phyloP scores from a whole-genome alignment of 306 rosid genomes.

The Medicago ruthenica region DNA sequence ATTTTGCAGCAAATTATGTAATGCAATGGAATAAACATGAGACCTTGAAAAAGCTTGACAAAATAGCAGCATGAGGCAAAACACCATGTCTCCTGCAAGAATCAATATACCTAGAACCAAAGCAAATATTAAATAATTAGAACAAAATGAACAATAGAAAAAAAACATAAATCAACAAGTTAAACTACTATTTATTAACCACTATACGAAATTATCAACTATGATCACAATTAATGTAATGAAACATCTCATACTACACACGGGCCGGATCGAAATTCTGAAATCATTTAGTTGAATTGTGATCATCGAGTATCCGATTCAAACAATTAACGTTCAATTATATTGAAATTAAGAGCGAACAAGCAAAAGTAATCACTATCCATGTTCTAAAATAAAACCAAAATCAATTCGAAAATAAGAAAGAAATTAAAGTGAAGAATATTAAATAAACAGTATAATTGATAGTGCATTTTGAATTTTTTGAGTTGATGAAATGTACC shows the following conservation, averaged over 20 bases:
- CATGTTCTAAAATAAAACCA: conserved; percentile 9
- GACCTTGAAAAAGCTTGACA: conserved; percentile 70
- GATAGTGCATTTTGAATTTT: conserved; percentile 1
- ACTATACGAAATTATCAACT: conserved; percentile 11
- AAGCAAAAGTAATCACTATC: conserved; percentile 28
- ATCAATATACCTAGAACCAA: conserved; percentile 66
- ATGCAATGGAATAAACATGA: conserved; percentile 42
- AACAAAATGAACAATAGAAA: background rate
- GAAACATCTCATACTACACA: background rate
- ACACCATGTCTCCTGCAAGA: conserved; percentile 72
- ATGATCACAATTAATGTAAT: conserved; percentile 17
- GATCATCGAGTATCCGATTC: conserved; percentile 24
- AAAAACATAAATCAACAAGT: conserved; percentile 10
- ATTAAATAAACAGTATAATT: background rate
- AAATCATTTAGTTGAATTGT: background rate
- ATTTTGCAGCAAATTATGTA: conserved; percentile 16
- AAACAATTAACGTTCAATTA: conserved; percentile 11
- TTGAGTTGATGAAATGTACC: conserved; percentile 47
- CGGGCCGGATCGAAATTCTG: conserved; percentile 13
- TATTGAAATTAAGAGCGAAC: conserved; percentile 22
- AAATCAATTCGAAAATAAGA: conserved; percentile 12
- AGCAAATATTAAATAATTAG: conserved; percentile 19
- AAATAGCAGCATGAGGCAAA: conserved; percentile 59
- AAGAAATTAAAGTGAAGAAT: background rate
- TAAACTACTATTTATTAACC: conserved; percentile 1